Base-by-base conservation (phyloP, 352 stramenopile genomes). In the Blastocystis sp. region DNA sequence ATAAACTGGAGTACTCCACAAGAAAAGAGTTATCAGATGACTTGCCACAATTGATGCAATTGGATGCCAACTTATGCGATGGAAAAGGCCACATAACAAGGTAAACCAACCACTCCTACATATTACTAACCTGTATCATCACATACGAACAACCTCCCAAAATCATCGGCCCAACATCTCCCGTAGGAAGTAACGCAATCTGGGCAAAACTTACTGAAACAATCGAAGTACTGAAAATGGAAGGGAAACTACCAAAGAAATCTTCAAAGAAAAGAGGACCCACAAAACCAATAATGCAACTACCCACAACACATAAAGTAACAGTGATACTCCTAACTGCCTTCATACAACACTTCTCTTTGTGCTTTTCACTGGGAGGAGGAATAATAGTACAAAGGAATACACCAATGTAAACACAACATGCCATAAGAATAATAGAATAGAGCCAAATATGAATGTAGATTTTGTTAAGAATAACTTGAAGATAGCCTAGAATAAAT, bases 331-430 rank as follows among this genome's bases (percentile, higher is more conserved):
- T 61, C 3, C 54, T 3, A 14, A 32, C 54, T 32, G 12, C 3
- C 54, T 61, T 61, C 54, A 61, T 61, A 61, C 54, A 61, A 61
- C 54, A 61, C 54, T 61, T 61, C 54, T 61, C 54, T 12, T 61
- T n/a, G 12, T 61, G 54, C 54, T 61, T 61, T 32, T 61, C 54
- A 32, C 19, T 61, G 6, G 54, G 54, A 61, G 54, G 54, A 61
- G 54, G 54, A 61, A 61, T 61, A 61, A n/a, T 5, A 61, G 54
- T 61, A 61, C 54, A 61, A 32, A 61, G 54, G 19, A 32, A 3
- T 14, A 32, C 54, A 61, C 54, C 54, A 32, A 61, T 61, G 54
- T 61, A 61, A n/a, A 61, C 54, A 61, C 54, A 61, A 5, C 19
- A 3, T 14, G 12, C 12, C 54, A 61, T 61, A n/a, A 61, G 3